Conservation (phyloP, 169 alveolate species). For the Plasmodium adleri region DNA sequence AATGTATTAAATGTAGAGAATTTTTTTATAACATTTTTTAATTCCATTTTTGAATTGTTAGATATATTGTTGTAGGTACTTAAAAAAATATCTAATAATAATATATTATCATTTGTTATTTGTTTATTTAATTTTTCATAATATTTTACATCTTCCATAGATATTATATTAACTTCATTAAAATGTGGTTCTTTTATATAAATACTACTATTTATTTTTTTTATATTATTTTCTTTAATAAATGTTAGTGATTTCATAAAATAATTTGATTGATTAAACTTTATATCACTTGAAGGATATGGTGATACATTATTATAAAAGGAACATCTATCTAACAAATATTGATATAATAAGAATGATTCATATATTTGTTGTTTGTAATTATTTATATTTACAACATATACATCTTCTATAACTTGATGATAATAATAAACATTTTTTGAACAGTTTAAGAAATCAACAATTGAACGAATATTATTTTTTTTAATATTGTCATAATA, state of each 20-base stretch:
- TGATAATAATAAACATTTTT: conserved; percentile 35
- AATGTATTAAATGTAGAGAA: conserved; percentile 30
- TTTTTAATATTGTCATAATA: background rate
- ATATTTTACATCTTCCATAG: conserved; percentile 30
- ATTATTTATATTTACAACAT: conserved; percentile 37
- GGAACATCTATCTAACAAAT: background rate
- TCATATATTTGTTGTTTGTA: conserved; percentile 60
- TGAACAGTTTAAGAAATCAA: conserved; percentile 28
- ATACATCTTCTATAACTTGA: conserved; percentile 59
- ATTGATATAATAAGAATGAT: conserved; percentile 23
- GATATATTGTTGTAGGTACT: conserved; percentile 9
- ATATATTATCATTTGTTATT: conserved; percentile 17
- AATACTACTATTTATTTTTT: background rate
- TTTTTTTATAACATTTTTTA: conserved; percentile 14
- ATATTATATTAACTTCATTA: background rate
- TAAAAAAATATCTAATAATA: conserved; percentile 48
- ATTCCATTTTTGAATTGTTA: background rate
- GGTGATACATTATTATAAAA: no score
- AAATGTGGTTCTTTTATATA: background rate
- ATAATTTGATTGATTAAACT: background rate
- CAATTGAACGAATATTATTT: conserved; percentile 14
- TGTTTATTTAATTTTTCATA: conserved; percentile 39
- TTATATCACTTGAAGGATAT: no score
- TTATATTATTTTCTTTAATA: background rate
- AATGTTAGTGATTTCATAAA: background rate